These are phyloP conservation scores for Arabidopsis arenosa DNA, from an alignment of 345 rosid genomes.

Conservation along the genomic window DNA sequence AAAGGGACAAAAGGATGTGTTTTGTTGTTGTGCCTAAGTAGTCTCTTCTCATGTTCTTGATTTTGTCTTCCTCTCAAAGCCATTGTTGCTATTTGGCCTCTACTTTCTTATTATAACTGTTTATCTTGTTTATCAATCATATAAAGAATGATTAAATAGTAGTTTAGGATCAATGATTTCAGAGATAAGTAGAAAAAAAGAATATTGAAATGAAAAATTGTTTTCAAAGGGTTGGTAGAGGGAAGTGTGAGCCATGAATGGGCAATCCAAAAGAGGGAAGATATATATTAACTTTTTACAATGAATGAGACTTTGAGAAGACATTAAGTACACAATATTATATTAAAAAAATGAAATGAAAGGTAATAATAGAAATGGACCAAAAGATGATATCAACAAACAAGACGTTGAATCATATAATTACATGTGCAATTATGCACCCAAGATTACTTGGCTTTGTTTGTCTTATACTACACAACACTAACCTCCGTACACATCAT, in stretches of 20 bases:
- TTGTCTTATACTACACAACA: slow-evolving; percentile 51
- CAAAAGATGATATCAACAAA: slow-evolving; percentile 36
- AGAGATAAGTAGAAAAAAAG: not conserved
- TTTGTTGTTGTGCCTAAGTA: slow-evolving; percentile 30
- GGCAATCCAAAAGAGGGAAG: slow-evolving; percentile 44
- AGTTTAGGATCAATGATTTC: slow-evolving; percentile 29
- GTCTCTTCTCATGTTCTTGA: slow-evolving; percentile 46
- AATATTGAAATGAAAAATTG: slow-evolving; percentile 6
- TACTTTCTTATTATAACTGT: slow-evolving; percentile 11
- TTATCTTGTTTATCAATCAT: slow-evolving; percentile 22
- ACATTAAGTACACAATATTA: slow-evolving; percentile 44
- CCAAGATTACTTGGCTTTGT: slow-evolving; percentile 42
- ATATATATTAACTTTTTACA: slow-evolving; percentile 48
- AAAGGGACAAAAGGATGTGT: slow-evolving; percentile 27
- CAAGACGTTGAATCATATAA: slow-evolving; percentile 41
- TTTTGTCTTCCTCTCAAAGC: slow-evolving; percentile 69
- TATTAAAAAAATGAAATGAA: not conserved
- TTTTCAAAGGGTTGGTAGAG: slow-evolving; percentile 60
- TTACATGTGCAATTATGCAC: slow-evolving; percentile 49
- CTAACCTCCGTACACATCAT: slow-evolving; percentile 45
- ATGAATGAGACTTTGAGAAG: slow-evolving; percentile 56
- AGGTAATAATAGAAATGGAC: slow-evolving; percentile 34
- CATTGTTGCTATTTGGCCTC: slow-evolving; percentile 39
- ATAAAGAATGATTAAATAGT: slow-evolving; percentile 29
- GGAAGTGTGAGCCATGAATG: slow-evolving; percentile 43